Percentiles rank a stretch among this genome's conserved stretches.
Evolutionary conservation across 106 monocot genomes (phyloP).

Genomic region (Platanthera zijinensis): DNA sequence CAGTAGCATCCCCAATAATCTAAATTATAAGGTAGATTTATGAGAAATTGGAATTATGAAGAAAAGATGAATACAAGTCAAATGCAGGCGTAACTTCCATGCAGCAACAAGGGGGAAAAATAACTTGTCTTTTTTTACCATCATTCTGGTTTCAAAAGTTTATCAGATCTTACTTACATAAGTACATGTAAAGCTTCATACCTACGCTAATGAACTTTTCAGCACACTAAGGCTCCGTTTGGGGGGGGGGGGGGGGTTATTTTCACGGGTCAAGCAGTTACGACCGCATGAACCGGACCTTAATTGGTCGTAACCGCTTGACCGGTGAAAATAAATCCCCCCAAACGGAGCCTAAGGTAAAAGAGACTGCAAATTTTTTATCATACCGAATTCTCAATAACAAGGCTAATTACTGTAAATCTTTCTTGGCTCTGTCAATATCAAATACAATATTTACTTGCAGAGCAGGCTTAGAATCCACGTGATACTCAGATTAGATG

Average conservation of each 20-base stretch:
- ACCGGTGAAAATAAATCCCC: no score
- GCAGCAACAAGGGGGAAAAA: not conserved
- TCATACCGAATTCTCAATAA: not conserved
- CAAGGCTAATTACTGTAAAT: not conserved
- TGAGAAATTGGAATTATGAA: not conserved
- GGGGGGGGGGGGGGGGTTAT: not conserved
- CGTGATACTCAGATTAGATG: not conserved
- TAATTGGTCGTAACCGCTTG: no score
- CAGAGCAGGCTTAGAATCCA: not conserved
- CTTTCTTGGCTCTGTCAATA: not conserved
- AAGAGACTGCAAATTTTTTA: not conserved
- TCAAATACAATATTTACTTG: not conserved
- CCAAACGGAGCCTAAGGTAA: no score
- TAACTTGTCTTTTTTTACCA: not conserved
- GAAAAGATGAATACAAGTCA: not conserved
- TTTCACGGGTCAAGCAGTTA: no score
- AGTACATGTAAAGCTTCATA: not conserved
- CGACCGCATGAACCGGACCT: no score
- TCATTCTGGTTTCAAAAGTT: not conserved
- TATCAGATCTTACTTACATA: not conserved
- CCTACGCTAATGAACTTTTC: not conserved
- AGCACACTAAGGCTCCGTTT: not conserved
- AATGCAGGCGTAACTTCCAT: not conserved
- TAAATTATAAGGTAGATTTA: conserved; percentile 11
- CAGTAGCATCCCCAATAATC: conserved; percentile 73